Percentiles rank a stretch among this genome's conserved stretches.
These are phyloP conservation scores for Leonotis leonurus DNA, from an alignment of 257 asterid species.

Conservation along the genomic window DNA sequence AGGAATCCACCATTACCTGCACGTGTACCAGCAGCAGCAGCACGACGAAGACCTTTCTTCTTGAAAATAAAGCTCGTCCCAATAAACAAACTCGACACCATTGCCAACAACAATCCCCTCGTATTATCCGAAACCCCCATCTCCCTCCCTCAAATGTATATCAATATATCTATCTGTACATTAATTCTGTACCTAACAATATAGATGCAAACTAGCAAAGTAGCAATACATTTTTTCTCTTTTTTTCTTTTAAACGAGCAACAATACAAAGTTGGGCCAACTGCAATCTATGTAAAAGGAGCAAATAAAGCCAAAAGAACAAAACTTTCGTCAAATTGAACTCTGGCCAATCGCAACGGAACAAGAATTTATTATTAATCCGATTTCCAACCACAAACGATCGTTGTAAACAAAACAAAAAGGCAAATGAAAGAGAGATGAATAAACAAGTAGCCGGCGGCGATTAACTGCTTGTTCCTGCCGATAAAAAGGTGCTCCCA, in stretches of 20 bases:
- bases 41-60: slow-evolving; percentile 90
- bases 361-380: background rate
- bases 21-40: slow-evolving; percentile 73
- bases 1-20: slow-evolving; percentile 30
- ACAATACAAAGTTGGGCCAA: background rate
- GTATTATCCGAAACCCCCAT: slow-evolving; percentile 70
- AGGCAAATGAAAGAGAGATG: background rate
- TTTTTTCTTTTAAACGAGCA: no score
- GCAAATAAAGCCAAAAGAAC: background rate
- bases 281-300: background rate
- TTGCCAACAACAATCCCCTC: slow-evolving; percentile 74
- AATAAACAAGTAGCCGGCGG: slow-evolving; percentile 9
- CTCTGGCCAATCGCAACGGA: slow-evolving; percentile 39
- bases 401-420: background rate
- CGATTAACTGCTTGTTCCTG: slow-evolving; percentile 9
- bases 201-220: slow-evolving; percentile 10
- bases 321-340: slow-evolving; percentile 1
- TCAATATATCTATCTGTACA: background rate
- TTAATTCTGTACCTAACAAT: background rate
- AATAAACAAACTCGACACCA: slow-evolving; percentile 80
- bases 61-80: slow-evolving; percentile 85
- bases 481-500: background rate
- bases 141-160: slow-evolving; percentile 1
- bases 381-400: slow-evolving; percentile 15
- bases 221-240: no score